Evolutionary conservation across 306 rosid species (phyloP), one percentile per base, ranked within the genome.

Genomic region (Notholithocarpus densiflorus): DNA sequence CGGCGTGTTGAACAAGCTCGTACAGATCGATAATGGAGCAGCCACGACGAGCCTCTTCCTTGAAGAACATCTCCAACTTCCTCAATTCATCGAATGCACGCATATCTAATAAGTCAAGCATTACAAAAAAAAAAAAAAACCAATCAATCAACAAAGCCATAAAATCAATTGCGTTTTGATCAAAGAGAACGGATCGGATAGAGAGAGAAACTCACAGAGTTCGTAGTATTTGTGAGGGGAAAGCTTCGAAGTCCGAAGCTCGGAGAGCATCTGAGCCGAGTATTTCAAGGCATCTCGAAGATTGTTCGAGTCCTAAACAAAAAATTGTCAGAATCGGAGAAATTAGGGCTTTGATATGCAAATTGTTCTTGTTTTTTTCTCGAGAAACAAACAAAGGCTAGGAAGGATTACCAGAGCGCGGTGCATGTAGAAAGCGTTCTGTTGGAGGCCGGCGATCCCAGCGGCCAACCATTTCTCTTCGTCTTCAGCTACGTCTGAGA

Each of bases 231-330:
- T 94, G 72, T 94, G 98, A 85, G 98, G 98, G 45, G 98, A 91
- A 69, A 94, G 98, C 92, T 92, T 94, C 27, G 98, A 92, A 81
- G 98, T 91, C 59, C 99, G 89, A 54, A 95, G 93, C 88, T 95
- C 99, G 73, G 98, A 94, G 13, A 94, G 97, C 98, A 94, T 93
- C 93, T 93, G 99, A 81, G 99, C 97, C 5, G 99, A 95, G 76
- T 90, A 95, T 81, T 93, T 95, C 85, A 95, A 82, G 40, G 99
- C 99, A 61, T 95, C 99, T 59, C 94, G 90, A 51, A 95, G 94
- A 89, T 95, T 95, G 66, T 95, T 95, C 19, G 99, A 93, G 73
- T 95, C 99, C 99, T 95, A 78, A 8, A 2, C 2, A 40, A 48
- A 59, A 60, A 53, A 45, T 21, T 19, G 26, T n/a, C n/a, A 5